phyloP scores from a whole-genome alignment of 2,329 filamentous ascomycete genomes.

The Fusarium miscanthi region DNA sequence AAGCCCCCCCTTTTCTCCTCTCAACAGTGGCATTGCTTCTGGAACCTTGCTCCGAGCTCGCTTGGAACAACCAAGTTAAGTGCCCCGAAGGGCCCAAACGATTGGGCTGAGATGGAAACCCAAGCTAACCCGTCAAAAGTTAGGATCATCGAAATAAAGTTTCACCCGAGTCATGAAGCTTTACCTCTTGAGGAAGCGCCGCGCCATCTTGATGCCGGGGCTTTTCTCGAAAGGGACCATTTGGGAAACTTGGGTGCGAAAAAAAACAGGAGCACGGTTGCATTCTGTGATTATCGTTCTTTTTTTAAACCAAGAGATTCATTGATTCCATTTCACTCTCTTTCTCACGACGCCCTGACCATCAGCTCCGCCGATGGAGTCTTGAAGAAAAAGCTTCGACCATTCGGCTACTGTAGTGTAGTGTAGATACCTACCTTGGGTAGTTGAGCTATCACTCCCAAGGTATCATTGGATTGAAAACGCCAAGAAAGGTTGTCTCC shows the following conservation, averaged over 20 bases:
- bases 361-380: neutral
- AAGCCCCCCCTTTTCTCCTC: neutral
- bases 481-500: neutral
- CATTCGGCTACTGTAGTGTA: neutral
- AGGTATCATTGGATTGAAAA: neutral
- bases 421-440: no score
- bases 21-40: neutral
- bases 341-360: neutral
- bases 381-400: slow-evolving; percentile 2
- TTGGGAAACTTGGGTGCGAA: neutral
- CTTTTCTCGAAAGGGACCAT: slow-evolving; percentile 17
- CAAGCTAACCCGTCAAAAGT: slow-evolving; percentile 6
- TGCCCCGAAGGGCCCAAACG: neutral
- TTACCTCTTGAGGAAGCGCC: slow-evolving; percentile 37
- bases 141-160: slow-evolving; percentile 35
- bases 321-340: neutral
- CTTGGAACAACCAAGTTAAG: neutral
- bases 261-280: slow-evolving; percentile 11
- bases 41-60: neutral
- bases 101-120: slow-evolving; percentile 25
- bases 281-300: neutral
- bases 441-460: neutral
- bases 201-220: slow-evolving; percentile 34
- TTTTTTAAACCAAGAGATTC: neutral
- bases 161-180: slow-evolving; percentile 28